Evolutionary conservation across 2,329 filamentous ascomycete genomes (phyloP).

Genomic region (Phialophora verrucosa): DNA sequence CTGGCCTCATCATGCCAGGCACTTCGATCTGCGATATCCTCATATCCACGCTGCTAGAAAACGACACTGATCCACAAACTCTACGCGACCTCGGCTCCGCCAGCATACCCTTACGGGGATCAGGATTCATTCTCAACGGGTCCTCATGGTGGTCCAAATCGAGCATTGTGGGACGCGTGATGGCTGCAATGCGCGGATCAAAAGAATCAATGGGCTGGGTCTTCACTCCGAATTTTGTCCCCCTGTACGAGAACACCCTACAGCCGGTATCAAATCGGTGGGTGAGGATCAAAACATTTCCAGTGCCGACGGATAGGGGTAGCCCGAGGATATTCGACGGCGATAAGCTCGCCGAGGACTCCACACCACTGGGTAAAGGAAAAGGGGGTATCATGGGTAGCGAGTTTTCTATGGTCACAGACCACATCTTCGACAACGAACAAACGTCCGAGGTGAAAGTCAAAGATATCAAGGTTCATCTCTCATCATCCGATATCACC

Average conservation of each 20-base stretch:
- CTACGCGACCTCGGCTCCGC: slow-evolving; percentile 56
- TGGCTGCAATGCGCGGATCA: slow-evolving; percentile 53
- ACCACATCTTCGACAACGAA: slow-evolving; percentile 37
- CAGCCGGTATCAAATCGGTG: slow-evolving; percentile 52
- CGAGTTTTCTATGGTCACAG: slow-evolving; percentile 49
- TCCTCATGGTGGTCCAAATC: slow-evolving; percentile 64
- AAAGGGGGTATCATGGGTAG: slow-evolving; percentile 47
- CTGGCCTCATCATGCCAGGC: slow-evolving; percentile 61
- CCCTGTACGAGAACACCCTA: slow-evolving; percentile 43
- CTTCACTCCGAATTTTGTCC: slow-evolving; percentile 47
- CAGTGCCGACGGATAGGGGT: slow-evolving; percentile 40
- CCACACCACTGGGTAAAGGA: slow-evolving; percentile 47
- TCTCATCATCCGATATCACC: slow-evolving; percentile 34
- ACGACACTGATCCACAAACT: slow-evolving; percentile 53
- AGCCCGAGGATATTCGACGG: slow-evolving; percentile 54
- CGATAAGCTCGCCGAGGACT: slow-evolving; percentile 47
- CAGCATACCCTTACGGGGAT: slow-evolving; percentile 57
- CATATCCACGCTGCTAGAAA: slow-evolving; percentile 63
- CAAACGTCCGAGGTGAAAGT: slow-evolving; percentile 31
- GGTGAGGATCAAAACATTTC: slow-evolving; percentile 54
- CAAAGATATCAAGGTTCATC: slow-evolving; percentile 39
- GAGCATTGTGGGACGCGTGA: slow-evolving; percentile 60
- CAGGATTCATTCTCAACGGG: slow-evolving; percentile 56
- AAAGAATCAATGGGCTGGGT: slow-evolving; percentile 64
- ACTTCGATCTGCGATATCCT: slow-evolving; percentile 60